phyloP scores from a whole-genome alignment of 768 basidiomycete genomes.

The Leccinum aurantiacum region DNA sequence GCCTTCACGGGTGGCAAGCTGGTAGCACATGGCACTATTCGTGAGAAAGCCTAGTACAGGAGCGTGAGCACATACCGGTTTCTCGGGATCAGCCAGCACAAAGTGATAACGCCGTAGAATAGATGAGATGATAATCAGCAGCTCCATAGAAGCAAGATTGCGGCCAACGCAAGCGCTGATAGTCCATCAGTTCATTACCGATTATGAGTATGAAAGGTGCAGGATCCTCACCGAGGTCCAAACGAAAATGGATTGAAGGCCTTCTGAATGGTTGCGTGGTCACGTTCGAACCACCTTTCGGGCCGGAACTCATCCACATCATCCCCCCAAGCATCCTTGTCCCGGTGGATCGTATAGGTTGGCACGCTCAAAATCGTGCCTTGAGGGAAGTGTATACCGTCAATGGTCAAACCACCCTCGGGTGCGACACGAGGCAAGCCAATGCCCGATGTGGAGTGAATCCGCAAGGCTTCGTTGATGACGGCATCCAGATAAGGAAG shows the following conservation, averaged over 20 bases:
- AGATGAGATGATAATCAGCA: constrained; percentile 79
- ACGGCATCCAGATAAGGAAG: constrained; percentile 82
- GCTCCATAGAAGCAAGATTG: constrained; percentile 77
- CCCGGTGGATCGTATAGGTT: constrained; percentile 80
- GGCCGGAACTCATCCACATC: constrained; percentile 75
- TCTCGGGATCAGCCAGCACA: constrained; percentile 58
- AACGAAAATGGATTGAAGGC: constrained; percentile 86
- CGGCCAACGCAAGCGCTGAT: constrained; percentile 78
- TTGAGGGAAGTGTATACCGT: constrained; percentile 56
- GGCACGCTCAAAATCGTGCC: constrained; percentile 82
- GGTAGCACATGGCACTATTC: constrained; percentile 3
- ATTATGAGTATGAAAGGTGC: background rate
- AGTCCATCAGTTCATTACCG: constrained; percentile 4
- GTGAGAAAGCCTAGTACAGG: constrained; percentile 6
- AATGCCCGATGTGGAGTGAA: constrained; percentile 81
- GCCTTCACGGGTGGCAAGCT: constrained; percentile 80
- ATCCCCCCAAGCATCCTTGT: constrained; percentile 70
- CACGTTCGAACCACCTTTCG: constrained; percentile 81
- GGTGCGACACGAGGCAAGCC: constrained; percentile 83
- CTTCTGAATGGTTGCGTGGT: constrained; percentile 58
- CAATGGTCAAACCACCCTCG: constrained; percentile 64
- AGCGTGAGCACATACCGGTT: constrained; percentile 44
- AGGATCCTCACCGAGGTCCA: constrained; percentile 61
- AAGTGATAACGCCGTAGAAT: constrained; percentile 76
- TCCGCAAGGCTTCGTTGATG: constrained; percentile 81